Conservation (phyloP, 2,329 filamentous ascomycete species). For the Amphichorda felina region DNA sequence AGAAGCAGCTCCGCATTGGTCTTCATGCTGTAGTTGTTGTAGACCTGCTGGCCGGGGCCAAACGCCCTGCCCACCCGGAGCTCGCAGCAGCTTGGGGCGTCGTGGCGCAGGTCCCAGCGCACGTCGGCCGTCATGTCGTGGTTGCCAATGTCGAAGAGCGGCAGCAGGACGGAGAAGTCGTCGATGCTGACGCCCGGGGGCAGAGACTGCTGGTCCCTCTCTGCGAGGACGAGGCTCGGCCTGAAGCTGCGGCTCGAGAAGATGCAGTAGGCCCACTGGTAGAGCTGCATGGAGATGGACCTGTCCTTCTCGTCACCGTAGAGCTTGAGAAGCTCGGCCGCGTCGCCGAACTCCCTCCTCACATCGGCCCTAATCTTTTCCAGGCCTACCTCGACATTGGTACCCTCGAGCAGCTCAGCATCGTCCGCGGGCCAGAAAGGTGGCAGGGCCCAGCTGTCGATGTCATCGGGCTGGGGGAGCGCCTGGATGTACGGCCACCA, state of each 20-base stretch:
- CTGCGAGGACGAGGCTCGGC: slow-evolving; percentile 42
- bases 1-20: slow-evolving; percentile 61
- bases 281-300: slow-evolving; percentile 35
- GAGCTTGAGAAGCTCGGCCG: slow-evolving; percentile 21
- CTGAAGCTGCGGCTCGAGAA: slow-evolving; percentile 56
- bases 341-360: slow-evolving; percentile 31
- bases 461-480: slow-evolving; percentile 48
- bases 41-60: slow-evolving; percentile 41
- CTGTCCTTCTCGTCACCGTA: slow-evolving; percentile 11
- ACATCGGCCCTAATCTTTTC: slow-evolving; percentile 33
- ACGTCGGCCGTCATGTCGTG: slow-evolving; percentile 51
- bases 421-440: slow-evolving; percentile 54
- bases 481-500: slow-evolving; percentile 59
- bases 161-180: slow-evolving; percentile 57
- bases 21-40: slow-evolving; percentile 64
- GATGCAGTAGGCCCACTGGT: slow-evolving; percentile 53
- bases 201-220: slow-evolving; percentile 14
- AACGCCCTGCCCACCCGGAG: slow-evolving; percentile 31
- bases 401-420: slow-evolving; percentile 41
- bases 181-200: slow-evolving; percentile 26
- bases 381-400: slow-evolving; percentile 37
- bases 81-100: slow-evolving; percentile 19
- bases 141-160: slow-evolving; percentile 61
- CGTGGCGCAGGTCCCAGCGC: slow-evolving; percentile 41
- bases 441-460: slow-evolving; percentile 40